Evolutionary conservation across 2,329 filamentous ascomycete species (phyloP).

Genomic region (Aureobasidium sp.): DNA sequence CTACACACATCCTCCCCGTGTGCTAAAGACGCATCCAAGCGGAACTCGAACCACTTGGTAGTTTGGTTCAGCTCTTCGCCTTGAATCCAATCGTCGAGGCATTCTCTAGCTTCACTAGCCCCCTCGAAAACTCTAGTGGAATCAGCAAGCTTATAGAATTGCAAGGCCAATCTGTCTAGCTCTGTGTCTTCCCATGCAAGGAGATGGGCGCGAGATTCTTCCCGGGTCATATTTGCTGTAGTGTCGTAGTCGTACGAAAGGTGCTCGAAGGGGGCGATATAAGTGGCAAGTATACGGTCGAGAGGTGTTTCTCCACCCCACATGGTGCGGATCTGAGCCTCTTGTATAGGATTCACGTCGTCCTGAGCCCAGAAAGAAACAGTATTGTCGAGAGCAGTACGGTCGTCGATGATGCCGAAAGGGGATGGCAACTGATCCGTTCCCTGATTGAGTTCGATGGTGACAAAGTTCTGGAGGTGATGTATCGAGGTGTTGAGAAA

Average conservation of each 20-base stretch:
- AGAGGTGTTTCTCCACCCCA: too few relatives aligned
- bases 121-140: background rate
- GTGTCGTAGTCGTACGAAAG: background rate
- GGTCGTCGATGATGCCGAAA: too few relatives aligned
- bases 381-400: too few relatives aligned
- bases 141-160: background rate
- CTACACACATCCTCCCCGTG: background rate
- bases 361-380: too few relatives aligned
- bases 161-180: background rate
- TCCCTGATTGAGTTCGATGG: too few relatives aligned
- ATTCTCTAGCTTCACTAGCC: background rate
- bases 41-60: background rate
- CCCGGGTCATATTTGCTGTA: background rate
- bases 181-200: background rate
- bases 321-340: too few relatives aligned
- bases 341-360: too few relatives aligned
- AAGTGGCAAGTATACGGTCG: too few relatives aligned
- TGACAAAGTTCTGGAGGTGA: background rate
- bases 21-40: background rate
- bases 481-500: background rate
- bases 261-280: background rate
- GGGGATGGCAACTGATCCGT: too few relatives aligned
- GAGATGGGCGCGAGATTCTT: background rate
- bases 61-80: background rate
- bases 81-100: background rate